These are phyloP conservation scores for Paramecium octaurelia DNA, from an alignment of 73 alveolate species.

Conservation along the genomic window DNA sequence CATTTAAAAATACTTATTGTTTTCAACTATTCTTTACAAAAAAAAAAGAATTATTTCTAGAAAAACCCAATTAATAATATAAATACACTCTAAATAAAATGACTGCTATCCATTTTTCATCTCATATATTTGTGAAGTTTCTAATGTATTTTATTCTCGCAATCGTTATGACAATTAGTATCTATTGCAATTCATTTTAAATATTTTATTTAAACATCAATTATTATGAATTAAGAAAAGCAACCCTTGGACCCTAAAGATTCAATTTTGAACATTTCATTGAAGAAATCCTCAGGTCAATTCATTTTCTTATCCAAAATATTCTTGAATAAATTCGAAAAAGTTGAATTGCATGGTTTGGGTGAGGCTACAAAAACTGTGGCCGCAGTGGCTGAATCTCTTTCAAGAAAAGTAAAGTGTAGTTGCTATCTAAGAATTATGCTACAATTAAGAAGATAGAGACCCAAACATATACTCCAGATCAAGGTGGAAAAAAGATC, in stretches of 20 bases:
- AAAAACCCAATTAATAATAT: too few relatives aligned
- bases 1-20: too few relatives aligned
- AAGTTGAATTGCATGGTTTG: constrained; percentile 7
- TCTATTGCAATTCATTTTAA: background rate
- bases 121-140: background rate
- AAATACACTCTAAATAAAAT: too few relatives aligned
- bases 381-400: constrained; percentile 11
- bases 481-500: background rate
- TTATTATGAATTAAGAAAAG: background rate
- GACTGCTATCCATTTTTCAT: background rate
- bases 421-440: background rate
- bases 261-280: background rate
- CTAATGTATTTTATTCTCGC: background rate
- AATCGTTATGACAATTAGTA: background rate
- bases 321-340: background rate
- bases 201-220: background rate
- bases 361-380: constrained; percentile 43
- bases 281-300: background rate
- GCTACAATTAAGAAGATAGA: background rate
- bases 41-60: too few relatives aligned
- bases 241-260: constrained; percentile 32
- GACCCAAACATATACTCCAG: background rate
- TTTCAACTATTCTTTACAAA: too few relatives aligned
- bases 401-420: background rate
- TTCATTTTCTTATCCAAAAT: constrained; percentile 34